A percentile compares a stretch with the other conserved stretches of the same genome.
Conservation (phyloP, 2,329 filamentous ascomycete genomes). For the Dothideomycetes sp. region DNA sequence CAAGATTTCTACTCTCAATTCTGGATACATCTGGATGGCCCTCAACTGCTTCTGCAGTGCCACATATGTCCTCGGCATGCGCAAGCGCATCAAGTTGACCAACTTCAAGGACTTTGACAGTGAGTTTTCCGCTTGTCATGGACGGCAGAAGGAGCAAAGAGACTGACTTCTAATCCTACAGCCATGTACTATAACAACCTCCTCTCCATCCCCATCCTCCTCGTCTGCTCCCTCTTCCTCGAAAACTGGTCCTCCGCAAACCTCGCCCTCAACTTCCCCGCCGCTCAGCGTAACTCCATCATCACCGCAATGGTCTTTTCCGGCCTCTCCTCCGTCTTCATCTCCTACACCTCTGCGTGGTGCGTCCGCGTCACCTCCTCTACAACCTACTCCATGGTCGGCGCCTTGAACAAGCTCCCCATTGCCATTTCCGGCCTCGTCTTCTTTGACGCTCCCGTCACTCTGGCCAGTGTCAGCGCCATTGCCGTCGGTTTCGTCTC, state of each 20-base stretch:
- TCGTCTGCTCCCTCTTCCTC: conserved; percentile 68
- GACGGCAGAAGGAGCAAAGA: neutral
- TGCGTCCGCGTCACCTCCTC: conserved; percentile 95
- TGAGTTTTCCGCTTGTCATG: conserved; percentile 43
- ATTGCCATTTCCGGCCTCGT: conserved; percentile 85
- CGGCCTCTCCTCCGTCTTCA: conserved; percentile 86
- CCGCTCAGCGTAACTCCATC: conserved; percentile 67
- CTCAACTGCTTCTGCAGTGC: conserved; percentile 94
- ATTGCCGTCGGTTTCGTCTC: conserved; percentile 87
- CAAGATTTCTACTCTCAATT: conserved; percentile 80
- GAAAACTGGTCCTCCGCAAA: conserved; percentile 92
- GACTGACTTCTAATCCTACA: conserved; percentile 33
- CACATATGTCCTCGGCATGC: conserved; percentile 82
- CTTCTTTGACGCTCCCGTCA: conserved; percentile 93
- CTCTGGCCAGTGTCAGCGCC: conserved; percentile 81
- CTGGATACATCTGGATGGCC: conserved; percentile 96
- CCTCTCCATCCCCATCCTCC: conserved; percentile 84
- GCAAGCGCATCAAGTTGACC: conserved; percentile 98
- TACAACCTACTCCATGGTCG: conserved; percentile 98
- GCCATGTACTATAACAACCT: conserved; percentile 99
- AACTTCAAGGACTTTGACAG: conserved; percentile 99
- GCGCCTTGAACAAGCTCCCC: conserved; percentile 93
- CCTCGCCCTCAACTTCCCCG: conserved; percentile 77
- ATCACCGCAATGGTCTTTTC: conserved; percentile 89
- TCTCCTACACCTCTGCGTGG: conserved; percentile 99